A percentile compares a stretch with the other conserved stretches of the same genome.
phyloP scores from a whole-genome alignment of 331 rosid species.

The Rhamnella rubrinervis region DNA sequence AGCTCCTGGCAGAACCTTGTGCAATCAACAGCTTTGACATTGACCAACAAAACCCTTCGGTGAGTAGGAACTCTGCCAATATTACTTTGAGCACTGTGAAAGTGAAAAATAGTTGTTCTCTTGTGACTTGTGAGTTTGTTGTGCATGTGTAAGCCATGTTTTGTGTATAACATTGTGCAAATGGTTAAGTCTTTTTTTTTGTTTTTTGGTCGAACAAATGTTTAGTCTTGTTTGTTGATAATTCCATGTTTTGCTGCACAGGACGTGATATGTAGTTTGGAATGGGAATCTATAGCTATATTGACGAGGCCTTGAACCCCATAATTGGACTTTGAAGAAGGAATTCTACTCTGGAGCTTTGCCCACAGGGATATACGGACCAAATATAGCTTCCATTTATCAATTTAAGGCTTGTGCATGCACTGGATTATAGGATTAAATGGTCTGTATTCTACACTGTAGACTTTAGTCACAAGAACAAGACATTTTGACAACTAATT shows the following conservation, averaged over 20 bases:
- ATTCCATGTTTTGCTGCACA: constrained; percentile 35
- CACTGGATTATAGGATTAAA: not conserved
- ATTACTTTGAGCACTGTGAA: constrained; percentile 12
- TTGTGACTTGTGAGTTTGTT: not conserved
- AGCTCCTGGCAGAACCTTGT: constrained; percentile 88
- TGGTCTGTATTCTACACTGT: not conserved
- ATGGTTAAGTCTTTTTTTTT: no score
- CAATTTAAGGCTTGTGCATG: not conserved
- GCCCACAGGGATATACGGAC: not conserved
- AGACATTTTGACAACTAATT: no score
- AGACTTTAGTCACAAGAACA: no score
- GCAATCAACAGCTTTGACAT: constrained; percentile 91
- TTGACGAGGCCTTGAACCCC: constrained; percentile 51
- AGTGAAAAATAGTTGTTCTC: not conserved
- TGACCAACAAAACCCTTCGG: constrained; percentile 72
- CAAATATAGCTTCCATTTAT: not conserved
- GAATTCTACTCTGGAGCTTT: constrained; percentile 10
- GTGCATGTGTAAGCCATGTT: not conserved
- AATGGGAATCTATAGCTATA: constrained; percentile 91
- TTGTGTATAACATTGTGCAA: not conserved
- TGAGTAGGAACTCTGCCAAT: constrained; percentile 34
- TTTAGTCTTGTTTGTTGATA: constrained; percentile 18
- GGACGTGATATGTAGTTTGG: constrained; percentile 89
- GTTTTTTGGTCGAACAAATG: no score
- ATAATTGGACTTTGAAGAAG: constrained; percentile 6